Conservation (phyloP, 2,329 filamentous ascomycete species). For the Aspergillus fumigatus region DNA sequence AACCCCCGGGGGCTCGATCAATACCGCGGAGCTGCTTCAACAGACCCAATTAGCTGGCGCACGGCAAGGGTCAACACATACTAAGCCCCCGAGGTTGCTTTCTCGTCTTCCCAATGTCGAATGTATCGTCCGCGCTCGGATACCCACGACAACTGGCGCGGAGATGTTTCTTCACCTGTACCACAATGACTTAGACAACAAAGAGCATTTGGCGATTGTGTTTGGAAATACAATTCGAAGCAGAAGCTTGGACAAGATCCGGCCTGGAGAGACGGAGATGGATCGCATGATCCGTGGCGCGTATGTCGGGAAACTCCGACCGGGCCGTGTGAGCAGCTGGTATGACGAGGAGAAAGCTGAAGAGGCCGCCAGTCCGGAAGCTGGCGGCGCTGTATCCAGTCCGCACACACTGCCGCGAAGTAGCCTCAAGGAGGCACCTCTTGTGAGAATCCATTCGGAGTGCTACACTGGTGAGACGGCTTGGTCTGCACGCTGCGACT, state of each 20-base stretch:
- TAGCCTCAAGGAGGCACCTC: conserved; percentile 48
- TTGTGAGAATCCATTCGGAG: conserved; percentile 95
- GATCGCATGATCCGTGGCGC: conserved; percentile 86
- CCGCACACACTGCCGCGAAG: conserved; percentile 14
- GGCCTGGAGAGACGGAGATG: conserved; percentile 47
- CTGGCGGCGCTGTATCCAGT: conserved; percentile 9
- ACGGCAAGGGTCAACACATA: conserved; percentile 23
- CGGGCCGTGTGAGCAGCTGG: conserved; percentile 73
- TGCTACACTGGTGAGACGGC: conserved; percentile 99
- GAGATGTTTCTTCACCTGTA: conserved; percentile 98
- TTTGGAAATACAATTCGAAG: conserved; percentile 81
- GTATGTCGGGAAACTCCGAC: conserved; percentile 82
- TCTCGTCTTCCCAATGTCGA: conserved; percentile 76
- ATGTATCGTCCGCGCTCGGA: conserved; percentile 89
- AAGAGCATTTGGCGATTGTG: conserved; percentile 95
- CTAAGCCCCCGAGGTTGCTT: conserved; percentile 67
- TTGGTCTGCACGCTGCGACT: conserved; percentile 96
- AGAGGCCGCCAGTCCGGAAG: conserved; percentile 2
- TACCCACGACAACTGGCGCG: conserved; percentile 83
- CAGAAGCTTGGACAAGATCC: conserved; percentile 52
- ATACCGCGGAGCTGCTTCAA: conserved; percentile 28
- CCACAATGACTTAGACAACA: conserved; percentile 85
- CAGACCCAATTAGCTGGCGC: conserved; percentile 22
- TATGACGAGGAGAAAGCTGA: conserved; percentile 43
- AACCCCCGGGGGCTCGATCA: conserved; percentile 37